Conservation (phyloP, 2,329 filamentous ascomycete genomes). For the Sporothrix sp. region DNA sequence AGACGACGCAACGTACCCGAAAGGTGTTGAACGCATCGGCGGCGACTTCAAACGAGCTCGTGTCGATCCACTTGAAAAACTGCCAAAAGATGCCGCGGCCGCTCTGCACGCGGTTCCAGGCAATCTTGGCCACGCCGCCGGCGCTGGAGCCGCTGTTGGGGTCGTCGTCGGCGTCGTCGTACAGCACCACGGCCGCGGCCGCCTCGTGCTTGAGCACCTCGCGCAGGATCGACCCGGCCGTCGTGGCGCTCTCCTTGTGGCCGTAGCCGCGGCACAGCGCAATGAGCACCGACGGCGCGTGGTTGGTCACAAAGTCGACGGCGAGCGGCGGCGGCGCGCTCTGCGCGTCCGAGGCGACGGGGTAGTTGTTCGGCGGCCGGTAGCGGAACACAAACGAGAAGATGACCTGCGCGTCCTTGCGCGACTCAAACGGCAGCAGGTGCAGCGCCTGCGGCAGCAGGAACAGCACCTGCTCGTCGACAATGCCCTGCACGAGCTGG, state of each 20-base stretch:
- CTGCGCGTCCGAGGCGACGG: slow-evolving; percentile 3
- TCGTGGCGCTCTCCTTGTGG: slow-evolving; percentile 81
- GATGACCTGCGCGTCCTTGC: slow-evolving; percentile 91
- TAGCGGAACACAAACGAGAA: slow-evolving; percentile 93
- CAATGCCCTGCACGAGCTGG: slow-evolving; percentile 71
- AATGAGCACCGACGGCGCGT: slow-evolving; percentile 76
- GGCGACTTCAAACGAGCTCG: slow-evolving; percentile 90
- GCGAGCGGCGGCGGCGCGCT: slow-evolving; percentile 64
- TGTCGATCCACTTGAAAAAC: slow-evolving; percentile 96
- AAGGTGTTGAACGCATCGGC: slow-evolving; percentile 98
- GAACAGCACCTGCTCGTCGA: slow-evolving; percentile 80
- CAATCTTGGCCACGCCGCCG: slow-evolving; percentile 68
- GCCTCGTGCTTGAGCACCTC: slow-evolving; percentile 86
- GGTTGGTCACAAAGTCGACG: slow-evolving; percentile 78
- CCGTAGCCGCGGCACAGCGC: slow-evolving; percentile 86
- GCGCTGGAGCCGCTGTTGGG: slow-evolving; percentile 48
- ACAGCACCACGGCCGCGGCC: slow-evolving; percentile 81
- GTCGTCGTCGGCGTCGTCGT: slow-evolving; percentile 69
- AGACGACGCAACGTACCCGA: slow-evolving; percentile 63
- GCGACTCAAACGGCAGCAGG: slow-evolving; percentile 84
- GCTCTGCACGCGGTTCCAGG: slow-evolving; percentile 63
- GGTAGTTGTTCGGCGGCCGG: slow-evolving; percentile 46
- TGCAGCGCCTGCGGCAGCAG: slow-evolving; percentile 74
- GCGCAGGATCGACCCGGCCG: slow-evolving; percentile 78
- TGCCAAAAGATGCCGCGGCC: slow-evolving; percentile 89